Base-by-base conservation (phyloP, 495 filamentous ascomycete species). In the Aspergillus egyptiacus region DNA sequence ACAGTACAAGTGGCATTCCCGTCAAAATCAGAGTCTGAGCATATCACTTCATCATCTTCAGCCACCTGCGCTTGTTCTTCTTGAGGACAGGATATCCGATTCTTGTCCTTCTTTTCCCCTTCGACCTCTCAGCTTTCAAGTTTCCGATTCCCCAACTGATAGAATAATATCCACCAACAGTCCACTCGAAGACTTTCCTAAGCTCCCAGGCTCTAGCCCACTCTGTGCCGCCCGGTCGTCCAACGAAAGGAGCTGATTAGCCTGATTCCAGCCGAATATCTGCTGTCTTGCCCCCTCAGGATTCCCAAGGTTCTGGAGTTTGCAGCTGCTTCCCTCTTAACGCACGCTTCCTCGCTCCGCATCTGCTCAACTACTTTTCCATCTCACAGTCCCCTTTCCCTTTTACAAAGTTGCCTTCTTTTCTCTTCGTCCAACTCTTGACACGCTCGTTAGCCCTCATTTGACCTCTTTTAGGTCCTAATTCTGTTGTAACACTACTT, bases 361-460 rank as follows among this genome's bases (percentile, higher is more conserved):
- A 20, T 13, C 17, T 28, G 19, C n/a, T 35, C 28, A 38, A 48
- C 40, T 40, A 42, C 35, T 36, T 32, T 36, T 39, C 35, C 39
- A 35, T 46, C 31, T 27, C 35, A 28, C 39, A 45, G 18, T 51
- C 28, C 28, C 50, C 46, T 45, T 42, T 24, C 49, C 27, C 40
- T 44, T 28, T 46, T 30, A 37, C 27, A n/a, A n/a, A n/a, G n/a
- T n/a, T n/a, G n/a, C 53, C 44, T 19, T 37, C 13, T 59, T 60
- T 58, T 48, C 65, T 59, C 35, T 46, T 44, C 24, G 52, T 43
- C 60, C 60, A 63, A 63, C 57, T 60, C 56, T 50, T 40, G 35
- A 54, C 67, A 60, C 67, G 56, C 51, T 69, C 64, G 51, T 66
- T 66, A 56, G 33, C 27, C 51, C 38, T 37, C 41, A 28, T 50